Evolutionary conservation across 192 early-diverging fungal species (phyloP).

Genomic region (Coemansia sp.): DNA sequence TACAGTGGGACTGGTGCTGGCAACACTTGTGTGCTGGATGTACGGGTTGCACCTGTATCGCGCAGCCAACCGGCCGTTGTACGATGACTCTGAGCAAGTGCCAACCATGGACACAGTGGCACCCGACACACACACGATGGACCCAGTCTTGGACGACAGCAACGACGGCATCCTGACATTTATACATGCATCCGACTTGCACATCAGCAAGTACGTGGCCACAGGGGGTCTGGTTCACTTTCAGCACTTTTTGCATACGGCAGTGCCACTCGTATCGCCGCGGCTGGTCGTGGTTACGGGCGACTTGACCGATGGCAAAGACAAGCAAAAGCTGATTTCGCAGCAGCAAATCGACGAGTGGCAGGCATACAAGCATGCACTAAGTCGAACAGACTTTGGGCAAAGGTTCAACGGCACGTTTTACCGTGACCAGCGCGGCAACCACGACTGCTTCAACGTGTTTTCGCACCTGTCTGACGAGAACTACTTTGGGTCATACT

Average conservation of each 20-base stretch:
- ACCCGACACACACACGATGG: background rate
- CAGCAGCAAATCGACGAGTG: conserved; percentile 83
- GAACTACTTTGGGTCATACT: conserved; percentile 66
- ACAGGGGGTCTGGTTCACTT: conserved; percentile 76
- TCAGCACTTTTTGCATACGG: conserved; percentile 67
- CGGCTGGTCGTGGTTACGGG: conserved; percentile 80
- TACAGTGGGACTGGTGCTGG: conserved; percentile 21
- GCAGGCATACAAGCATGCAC: conserved; percentile 64
- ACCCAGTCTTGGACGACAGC: conserved; percentile 49
- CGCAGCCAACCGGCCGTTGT: conserved; percentile 34
- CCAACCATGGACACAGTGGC: background rate
- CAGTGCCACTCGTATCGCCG: conserved; percentile 76
- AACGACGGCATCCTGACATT: conserved; percentile 68
- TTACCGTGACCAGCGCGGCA: conserved; percentile 88
- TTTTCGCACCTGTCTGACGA: conserved; percentile 57
- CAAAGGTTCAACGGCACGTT: conserved; percentile 58
- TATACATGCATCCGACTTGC: conserved; percentile 81
- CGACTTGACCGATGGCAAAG: conserved; percentile 88
- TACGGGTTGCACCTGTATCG: conserved; percentile 41
- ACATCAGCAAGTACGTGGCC: conserved; percentile 71
- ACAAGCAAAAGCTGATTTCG: conserved; percentile 61
- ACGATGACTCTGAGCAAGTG: background rate
- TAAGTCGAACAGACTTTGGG: conserved; percentile 58
- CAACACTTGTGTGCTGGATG: conserved; percentile 44
- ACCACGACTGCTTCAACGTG: conserved; percentile 92